Evolutionary conservation across 2,329 filamentous ascomycete species (phyloP), one percentile per base, ranked within the genome.

Genomic region (Phyllosticta capitalensis): DNA sequence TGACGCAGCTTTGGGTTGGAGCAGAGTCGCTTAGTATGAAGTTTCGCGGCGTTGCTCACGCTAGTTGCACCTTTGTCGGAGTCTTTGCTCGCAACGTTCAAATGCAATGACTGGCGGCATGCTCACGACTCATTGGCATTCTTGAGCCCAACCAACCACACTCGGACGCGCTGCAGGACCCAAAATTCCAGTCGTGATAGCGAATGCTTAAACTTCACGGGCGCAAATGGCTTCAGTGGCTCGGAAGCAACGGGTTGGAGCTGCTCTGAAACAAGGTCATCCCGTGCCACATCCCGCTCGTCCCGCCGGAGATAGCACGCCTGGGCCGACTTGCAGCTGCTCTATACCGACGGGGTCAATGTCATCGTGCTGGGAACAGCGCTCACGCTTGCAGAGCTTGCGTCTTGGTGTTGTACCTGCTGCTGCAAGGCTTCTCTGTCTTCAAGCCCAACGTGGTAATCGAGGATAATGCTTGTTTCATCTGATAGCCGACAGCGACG

Each of bases 391-490:
- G 5, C 30, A 10, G 5, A 12, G 10, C 9, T 14, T 14, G 30
- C 30, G 30, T 38, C 30, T 14, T 12, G 30, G 10, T 12, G 30
- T 33, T 12, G 30, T 33, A 14, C 30, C 30, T 9, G 30, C 30
- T 14, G 30, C 30, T 33, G 9, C 17, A 12, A 14, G 17, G 30
- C 30, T 33, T 33, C 30, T 14, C 30, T n/a, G n/a, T 33, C 30
- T 33, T 33, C 30, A 12, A 9, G 30, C 30, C 33, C 9, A 58
- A 48, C 33, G 33, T 58, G 56, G 51, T 49, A 17, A 48, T 53
- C 22, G 51, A 48, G 56, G 56, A 54, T 58, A 19, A 50, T 28
- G 56, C 56, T 45, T 54, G 56, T 17, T 30, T 17, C 30, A 12
- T 38, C 10, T 38, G 17, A 38, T 14, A 14, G 10, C 30, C 30